Percentiles rank a stretch among this genome's conserved stretches.
Conservation (phyloP, 257 asterid species). For the Ilex aquifolium region DNA sequence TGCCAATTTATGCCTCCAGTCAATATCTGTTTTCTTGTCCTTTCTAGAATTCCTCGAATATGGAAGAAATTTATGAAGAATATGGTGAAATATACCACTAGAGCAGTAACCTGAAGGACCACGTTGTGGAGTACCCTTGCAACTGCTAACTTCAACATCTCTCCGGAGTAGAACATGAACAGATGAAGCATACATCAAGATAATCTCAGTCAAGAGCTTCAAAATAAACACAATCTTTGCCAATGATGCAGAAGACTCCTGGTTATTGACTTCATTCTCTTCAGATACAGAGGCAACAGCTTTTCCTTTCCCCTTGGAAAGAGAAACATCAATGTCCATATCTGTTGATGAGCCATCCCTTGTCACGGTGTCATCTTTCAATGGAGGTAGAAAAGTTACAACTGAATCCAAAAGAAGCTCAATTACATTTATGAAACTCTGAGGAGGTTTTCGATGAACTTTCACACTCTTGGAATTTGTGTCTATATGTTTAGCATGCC, state of each 20-base stretch:
- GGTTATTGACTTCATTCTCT: constrained; percentile 43
- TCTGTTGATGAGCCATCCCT: constrained; percentile 40
- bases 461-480: constrained; percentile 52
- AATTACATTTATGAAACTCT: constrained; percentile 65
- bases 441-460: constrained; percentile 70
- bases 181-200: constrained; percentile 72
- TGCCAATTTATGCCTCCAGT: constrained; percentile 94
- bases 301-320: constrained; percentile 78
- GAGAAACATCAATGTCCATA: constrained; percentile 81
- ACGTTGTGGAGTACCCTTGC: constrained; percentile 37
- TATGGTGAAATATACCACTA: constrained; percentile 73
- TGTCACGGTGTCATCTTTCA: constrained; percentile 46
- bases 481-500: constrained; percentile 67
- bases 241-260: constrained; percentile 68
- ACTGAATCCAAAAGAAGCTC: constrained; percentile 77
- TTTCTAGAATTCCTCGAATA: constrained; percentile 46
- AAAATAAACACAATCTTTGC: constrained; percentile 76
- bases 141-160: constrained; percentile 75
- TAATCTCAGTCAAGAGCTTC: constrained; percentile 81
- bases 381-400: constrained; percentile 53
- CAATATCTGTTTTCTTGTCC: constrained; percentile 77
- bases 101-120: constrained; percentile 29
- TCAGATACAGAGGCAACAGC: constrained; percentile 51
- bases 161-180: constrained; percentile 70
- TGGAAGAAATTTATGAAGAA: constrained; percentile 70